Conservation (phyloP, 495 filamentous ascomycete genomes). For the Lophium mytilinum region DNA sequence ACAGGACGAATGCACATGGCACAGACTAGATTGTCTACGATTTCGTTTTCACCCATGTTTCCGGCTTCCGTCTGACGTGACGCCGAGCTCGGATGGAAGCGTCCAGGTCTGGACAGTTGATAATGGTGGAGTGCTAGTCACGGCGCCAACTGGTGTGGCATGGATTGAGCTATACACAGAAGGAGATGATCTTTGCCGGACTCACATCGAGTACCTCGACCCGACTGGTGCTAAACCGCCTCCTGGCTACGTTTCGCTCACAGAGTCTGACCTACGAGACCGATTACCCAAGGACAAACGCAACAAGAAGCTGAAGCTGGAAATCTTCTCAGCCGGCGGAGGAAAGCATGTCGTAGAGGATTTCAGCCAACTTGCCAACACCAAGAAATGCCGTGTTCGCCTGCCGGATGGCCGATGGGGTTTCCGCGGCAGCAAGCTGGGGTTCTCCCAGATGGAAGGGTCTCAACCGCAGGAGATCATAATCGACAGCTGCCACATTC, state of each 20-base stretch:
- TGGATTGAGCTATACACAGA: constrained; percentile 74
- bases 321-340: constrained; percentile 64
- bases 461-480: constrained; percentile 66
- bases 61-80: constrained; percentile 65
- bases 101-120: constrained; percentile 85
- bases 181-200: constrained; percentile 64
- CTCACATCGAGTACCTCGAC: constrained; percentile 69
- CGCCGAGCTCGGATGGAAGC: constrained; percentile 60
- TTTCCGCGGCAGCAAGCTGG: constrained; percentile 71
- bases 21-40: constrained; percentile 75
- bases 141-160: constrained; percentile 70
- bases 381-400: constrained; percentile 61
- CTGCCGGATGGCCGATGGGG: constrained; percentile 65
- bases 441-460: constrained; percentile 61
- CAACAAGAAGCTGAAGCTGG: constrained; percentile 60
- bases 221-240: constrained; percentile 42
- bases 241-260: constrained; percentile 63
- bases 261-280: constrained; percentile 64
- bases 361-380: constrained; percentile 51
- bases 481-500: constrained; percentile 58
- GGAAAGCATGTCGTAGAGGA: constrained; percentile 69
- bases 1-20: constrained; percentile 80
- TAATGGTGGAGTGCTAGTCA: constrained; percentile 61
- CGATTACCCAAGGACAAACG: constrained; percentile 62
- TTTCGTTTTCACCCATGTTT: constrained; percentile 92